Base-by-base conservation (phyloP, 331 rosid species). In the Rhamnella rubrinervis region DNA sequence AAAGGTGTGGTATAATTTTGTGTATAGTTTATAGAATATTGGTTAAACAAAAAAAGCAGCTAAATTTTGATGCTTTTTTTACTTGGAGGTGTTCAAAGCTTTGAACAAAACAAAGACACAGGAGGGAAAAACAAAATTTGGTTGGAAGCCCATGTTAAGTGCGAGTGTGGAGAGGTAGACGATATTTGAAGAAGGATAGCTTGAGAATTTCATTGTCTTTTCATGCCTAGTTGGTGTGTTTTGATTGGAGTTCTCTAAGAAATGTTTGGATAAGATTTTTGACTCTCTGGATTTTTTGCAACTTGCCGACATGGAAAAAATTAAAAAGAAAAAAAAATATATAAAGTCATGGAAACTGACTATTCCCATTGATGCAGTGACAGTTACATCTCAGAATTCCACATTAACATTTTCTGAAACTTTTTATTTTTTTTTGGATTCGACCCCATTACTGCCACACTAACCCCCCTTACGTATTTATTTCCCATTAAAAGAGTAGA, bases 151-250 rank as follows among this genome's bases (percentile, higher is more conserved):
- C 12, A 10, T 52, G n/a, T n/a, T 18, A 16, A 53, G 58, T 8
- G 20, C 23, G 9, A 18, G 19, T 52, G 19, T 52, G 58, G 6
- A 20, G 58, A 9, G 12, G 26, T 40, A 39, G 66, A 19, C 4
- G 31, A 60, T 40, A 31, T 31, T 2, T 31, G 35, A 62, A 44
- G 21, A 12, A 49, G 18, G 77, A 57, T 65, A 23, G 40, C 8
- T 20, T 35, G 47, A 25, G 17, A 66, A 61, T 67, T 75, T 55
- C 16, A 56, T 55, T 75, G 80, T 75, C 80, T 53, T 68, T 62
- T 68, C 75, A 55, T 75, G 80, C 80, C 55, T 68, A 68, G 66
- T n/a, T 75, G 80, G 63, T 46, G 59, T n/a, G 52, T 70, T 55
- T 56, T 64, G 65, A 75, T 75, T 75, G 75, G 80, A 62, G 21